Conservation (phyloP, 805 yeast species). For the Ogataea minuta region DNA sequence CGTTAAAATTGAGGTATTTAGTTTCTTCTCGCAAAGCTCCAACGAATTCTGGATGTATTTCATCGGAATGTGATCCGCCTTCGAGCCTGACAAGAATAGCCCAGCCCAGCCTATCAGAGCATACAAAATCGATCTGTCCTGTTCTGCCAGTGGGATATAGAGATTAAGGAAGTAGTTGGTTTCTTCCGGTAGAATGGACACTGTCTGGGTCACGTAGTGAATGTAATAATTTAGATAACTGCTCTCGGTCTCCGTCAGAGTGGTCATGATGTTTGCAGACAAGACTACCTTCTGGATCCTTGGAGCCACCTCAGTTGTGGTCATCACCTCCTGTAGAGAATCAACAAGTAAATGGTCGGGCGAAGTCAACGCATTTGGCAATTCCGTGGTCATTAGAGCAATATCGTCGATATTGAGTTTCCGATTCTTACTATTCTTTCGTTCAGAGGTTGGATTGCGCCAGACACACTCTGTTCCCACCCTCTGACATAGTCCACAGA, state of each 20-base stretch:
- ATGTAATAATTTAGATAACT: slow-evolving; percentile 46
- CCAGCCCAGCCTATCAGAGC: slow-evolving; percentile 56
- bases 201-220: slow-evolving; percentile 42
- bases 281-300: slow-evolving; percentile 1
- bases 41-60: slow-evolving; percentile 8
- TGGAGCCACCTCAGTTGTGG: background rate
- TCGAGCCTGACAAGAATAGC: slow-evolving; percentile 19
- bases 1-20: slow-evolving; percentile 4
- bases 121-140: slow-evolving; percentile 44
- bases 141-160: slow-evolving; percentile 53
- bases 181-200: slow-evolving; percentile 47
- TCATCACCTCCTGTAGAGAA: background rate
- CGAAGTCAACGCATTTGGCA: background rate
- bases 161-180: slow-evolving; percentile 50
- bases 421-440: slow-evolving; percentile 5
- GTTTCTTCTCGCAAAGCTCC: slow-evolving; percentile 10
- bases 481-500: slow-evolving; percentile 39
- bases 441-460: slow-evolving; percentile 14
- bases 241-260: slow-evolving; percentile 13
- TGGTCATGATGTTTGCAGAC: slow-evolving; percentile 16
- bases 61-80: slow-evolving; percentile 2
- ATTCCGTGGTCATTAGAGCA: background rate
- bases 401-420: background rate
- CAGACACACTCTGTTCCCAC: slow-evolving; percentile 31
- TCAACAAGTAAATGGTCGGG: too few species aligned